A percentile compares a stretch with the other conserved stretches of the same genome.
These are phyloP conservation scores for Corynespora cassiicola DNA, from an alignment of 2,329 filamentous ascomycete genomes.

Conservation along the genomic window DNA sequence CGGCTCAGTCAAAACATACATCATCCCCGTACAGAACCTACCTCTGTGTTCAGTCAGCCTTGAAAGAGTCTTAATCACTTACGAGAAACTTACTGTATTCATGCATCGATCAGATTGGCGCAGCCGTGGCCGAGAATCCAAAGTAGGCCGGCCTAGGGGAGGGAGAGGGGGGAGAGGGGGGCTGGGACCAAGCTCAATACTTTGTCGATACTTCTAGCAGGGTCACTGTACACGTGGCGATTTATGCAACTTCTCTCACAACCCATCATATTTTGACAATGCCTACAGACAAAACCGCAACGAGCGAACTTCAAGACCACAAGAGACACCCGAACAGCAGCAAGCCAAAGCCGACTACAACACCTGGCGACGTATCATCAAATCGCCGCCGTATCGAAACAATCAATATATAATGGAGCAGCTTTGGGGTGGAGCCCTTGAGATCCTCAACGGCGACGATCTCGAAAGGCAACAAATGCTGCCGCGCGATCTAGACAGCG, in stretches of 20 bases:
- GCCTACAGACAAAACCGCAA: slow-evolving; percentile 3
- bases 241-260: slow-evolving; percentile 16
- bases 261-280: no score
- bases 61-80: no score
- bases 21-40: no score
- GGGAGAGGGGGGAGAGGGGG: background rate
- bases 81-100: no score
- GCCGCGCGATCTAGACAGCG: slow-evolving; percentile 35
- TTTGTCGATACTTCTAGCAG: slow-evolving; percentile 9
- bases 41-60: no score
- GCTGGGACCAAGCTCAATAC: slow-evolving; percentile 1
- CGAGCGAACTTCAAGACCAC: background rate
- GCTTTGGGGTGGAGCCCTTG: slow-evolving; percentile 36
- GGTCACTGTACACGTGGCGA: slow-evolving; percentile 9
- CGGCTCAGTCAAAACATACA: no score
- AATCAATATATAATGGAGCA: slow-evolving; percentile 21
- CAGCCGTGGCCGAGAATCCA: no score
- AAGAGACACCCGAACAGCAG: slow-evolving; percentile 29
- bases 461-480: slow-evolving; percentile 40
- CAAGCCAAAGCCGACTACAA: slow-evolving; percentile 30
- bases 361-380: slow-evolving; percentile 35
- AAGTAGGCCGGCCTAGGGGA: no score
- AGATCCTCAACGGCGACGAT: slow-evolving; percentile 33
- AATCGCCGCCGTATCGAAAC: slow-evolving; percentile 16
- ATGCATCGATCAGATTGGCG: no score